phyloP scores from a whole-genome alignment of 148 eudicot genomes.

The Euryodendron excelsum region DNA sequence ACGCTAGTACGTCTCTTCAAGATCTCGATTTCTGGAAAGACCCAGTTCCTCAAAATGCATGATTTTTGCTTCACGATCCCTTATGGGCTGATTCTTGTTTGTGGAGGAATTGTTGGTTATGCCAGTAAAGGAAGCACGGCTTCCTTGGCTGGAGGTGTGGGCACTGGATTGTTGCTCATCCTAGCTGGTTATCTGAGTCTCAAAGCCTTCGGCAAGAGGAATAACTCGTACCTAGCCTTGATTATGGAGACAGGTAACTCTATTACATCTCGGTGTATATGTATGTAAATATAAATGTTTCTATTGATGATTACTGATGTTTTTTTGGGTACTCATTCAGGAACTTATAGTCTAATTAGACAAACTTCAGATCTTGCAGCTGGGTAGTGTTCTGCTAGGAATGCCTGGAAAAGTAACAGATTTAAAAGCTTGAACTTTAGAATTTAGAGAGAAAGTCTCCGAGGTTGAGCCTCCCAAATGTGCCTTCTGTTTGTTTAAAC shows the following conservation, averaged over 20 bases:
- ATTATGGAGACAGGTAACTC: constrained; percentile 71
- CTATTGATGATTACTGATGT: not conserved
- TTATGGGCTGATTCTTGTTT: constrained; percentile 63
- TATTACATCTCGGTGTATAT: not conserved
- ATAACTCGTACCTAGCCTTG: constrained; percentile 69
- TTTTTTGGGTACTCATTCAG: not conserved
- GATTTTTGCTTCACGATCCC: constrained; percentile 99
- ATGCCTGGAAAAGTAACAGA: not conserved
- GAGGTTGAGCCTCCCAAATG: not conserved
- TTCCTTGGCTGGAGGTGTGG: constrained; percentile 85
- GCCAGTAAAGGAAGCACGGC: constrained; percentile 71
- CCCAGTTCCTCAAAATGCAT: constrained; percentile 55
- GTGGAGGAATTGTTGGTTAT: constrained; percentile 79
- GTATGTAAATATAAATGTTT: not conserved
- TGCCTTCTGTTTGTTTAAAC: not conserved
- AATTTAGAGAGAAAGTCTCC: not conserved
- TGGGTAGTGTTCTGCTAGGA: not conserved
- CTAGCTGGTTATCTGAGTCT: constrained; percentile 87
- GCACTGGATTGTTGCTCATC: constrained; percentile 78
- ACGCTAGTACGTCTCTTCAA: not conserved
- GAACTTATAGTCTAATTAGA: not conserved
- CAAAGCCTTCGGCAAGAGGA: constrained; percentile 60
- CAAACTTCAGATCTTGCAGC: not conserved
- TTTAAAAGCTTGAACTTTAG: not conserved
- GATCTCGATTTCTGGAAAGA: not conserved